Evolutionary conservation across 495 filamentous ascomycete species (phyloP), one percentile per base, ranked within the genome.

Genomic region (Ascobolus immersus): DNA sequence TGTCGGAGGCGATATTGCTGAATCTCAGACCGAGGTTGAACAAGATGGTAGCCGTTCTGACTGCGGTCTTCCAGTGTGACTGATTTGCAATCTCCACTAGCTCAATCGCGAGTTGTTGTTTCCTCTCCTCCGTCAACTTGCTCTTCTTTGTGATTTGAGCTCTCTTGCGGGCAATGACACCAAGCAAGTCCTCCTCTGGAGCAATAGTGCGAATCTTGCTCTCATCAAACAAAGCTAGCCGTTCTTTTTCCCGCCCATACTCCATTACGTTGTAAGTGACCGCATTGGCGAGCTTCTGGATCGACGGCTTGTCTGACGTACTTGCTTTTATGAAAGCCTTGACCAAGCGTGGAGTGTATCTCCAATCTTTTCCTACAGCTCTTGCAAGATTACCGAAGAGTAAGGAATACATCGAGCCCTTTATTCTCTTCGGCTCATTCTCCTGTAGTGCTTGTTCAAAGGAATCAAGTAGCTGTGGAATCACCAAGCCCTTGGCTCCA

Each of bases 41-140:
- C 11, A 90, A 73, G 41, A 94, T 82, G 15, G 81, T 74, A 10
- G 74, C 77, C 26, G 79, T 82, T 18, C 86, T 62, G 37, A 69
- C 78, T 7, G 81, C 84, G 40, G 90, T 77, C 61, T 90, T 94
- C 86, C 86, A 99, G 48, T 94, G 89, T 0, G 78, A 76, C 15
- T 65, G 62, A 36, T 67, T 66, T 1, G 77, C 73, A 34, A 79
- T 51, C 24, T 77, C 67, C 2, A 82, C 71, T 24, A 99, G 62
- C 44, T 91, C 77, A 36, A 73, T 55, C 0, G 81, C 77, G 11
- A 94, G 55, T 4, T 69, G 63, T 0, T 71, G 60, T 55, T 93
- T 94, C 55, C 76, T 81, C 35, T 58, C 59, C 47, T 94, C 82
- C 11, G 91, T 76, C 32, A 63, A 58, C 15, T 52, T 60, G 26